Base-by-base conservation (phyloP, 805 yeast species). In the Cyberlindnera nakhonratchasimensis region DNA sequence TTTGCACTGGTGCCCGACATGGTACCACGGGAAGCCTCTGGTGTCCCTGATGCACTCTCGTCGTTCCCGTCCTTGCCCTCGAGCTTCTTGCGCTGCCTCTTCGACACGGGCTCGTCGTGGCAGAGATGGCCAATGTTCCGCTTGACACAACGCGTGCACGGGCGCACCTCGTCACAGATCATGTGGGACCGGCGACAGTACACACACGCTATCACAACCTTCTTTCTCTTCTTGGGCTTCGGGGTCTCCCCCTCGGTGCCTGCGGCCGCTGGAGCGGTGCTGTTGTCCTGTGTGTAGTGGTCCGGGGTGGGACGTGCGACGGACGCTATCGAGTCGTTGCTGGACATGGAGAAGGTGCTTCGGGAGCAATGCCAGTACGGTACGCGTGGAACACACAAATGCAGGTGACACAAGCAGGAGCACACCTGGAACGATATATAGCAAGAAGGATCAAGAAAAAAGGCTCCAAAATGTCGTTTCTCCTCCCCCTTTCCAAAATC, bases 161-260 rank as follows among this genome's bases (percentile, higher is more conserved):
- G 82, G 48, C 66, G 72, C 80, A 54, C 87, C 31, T 80, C 83
- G 61, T 89, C 96, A 65, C 98, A 90, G 23, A 88, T 85, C 90
- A 90, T 86, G 61, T 90, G 98, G 0, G 96, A 86, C 41, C 98
- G 70, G 29, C 96, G 76, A 60, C 97, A 90, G 58, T 86, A 90
- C 1, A 90, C 84, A 65, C 98, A 90, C 0, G 98, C 95, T 23
- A 55, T 55, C 13, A 48, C 50, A 3, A 50, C 60, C 37, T 55
- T 55, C 52, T 80, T 78, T 55, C 74, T 66, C 59, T 71, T 75
- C 61, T 71, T 75, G 40, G 75, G 64, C 46, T 56, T 58, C 6
- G 52, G 43, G 43, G 55, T 26, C 44, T 38, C 50, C 14, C 28
- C 43, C 3, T 38, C 38, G 12, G 16, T 25, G 18, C n/a, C n/a